A percentile compares a stretch with the other conserved stretches of the same genome.
Conservation (phyloP, 768 basidiomycete species). For the Agaricus sinodeliciosus region DNA sequence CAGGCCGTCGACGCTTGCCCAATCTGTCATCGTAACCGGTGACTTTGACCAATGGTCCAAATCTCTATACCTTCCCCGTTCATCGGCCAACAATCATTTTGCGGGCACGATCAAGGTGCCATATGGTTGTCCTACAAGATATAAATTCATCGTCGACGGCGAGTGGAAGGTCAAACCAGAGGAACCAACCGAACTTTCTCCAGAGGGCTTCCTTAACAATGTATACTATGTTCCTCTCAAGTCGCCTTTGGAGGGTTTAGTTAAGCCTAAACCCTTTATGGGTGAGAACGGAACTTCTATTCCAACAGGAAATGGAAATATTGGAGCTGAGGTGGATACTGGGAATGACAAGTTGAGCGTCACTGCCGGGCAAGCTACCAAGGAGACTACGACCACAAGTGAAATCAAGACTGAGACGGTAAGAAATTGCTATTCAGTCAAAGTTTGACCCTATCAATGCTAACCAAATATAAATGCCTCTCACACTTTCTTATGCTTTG, state of each 20-base stretch:
- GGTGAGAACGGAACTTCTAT: too few relatives aligned
- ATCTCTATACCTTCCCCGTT: constrained; percentile 11
- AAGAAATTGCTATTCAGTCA: too few relatives aligned
- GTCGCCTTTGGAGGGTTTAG: constrained; percentile 9
- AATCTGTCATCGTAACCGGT: constrained; percentile 63
- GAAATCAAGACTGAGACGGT: too few relatives aligned
- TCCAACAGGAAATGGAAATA: too few relatives aligned
- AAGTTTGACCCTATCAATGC: too few relatives aligned
- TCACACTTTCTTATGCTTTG: too few relatives aligned
- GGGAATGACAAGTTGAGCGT: constrained; percentile 10
- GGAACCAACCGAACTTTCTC: constrained; percentile 55
- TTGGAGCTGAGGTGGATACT: neutral
- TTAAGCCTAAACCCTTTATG: neutral
- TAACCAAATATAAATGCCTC: too few relatives aligned
- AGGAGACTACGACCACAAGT: too few relatives aligned
- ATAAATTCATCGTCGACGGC: constrained; percentile 81
- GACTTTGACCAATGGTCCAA: constrained; percentile 53
- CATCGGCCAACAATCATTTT: constrained; percentile 40
- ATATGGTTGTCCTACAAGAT: constrained; percentile 55
- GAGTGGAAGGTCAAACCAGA: constrained; percentile 49
- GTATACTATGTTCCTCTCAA: constrained; percentile 48
- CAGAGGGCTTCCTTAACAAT: constrained; percentile 66
- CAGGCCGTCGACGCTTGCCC: constrained; percentile 56
- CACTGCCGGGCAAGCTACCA: too few relatives aligned
- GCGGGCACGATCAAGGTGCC: constrained; percentile 46